Conservation (phyloP, 2,329 filamentous ascomycete species). For the Microthyrium microscopicum region DNA sequence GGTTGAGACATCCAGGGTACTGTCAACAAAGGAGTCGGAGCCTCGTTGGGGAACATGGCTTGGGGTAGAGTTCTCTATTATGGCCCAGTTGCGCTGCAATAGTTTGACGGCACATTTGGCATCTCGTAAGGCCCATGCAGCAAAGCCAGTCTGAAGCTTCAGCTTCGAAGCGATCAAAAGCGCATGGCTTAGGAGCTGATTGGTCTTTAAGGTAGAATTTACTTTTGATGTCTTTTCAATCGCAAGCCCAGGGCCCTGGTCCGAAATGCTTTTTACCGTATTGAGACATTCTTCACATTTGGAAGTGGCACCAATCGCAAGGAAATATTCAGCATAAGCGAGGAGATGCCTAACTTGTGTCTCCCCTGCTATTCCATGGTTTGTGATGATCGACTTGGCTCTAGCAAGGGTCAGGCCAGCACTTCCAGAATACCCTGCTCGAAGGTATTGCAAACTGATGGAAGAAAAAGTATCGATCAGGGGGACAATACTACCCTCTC, state of each 20-base stretch:
- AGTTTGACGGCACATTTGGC: slow-evolving; percentile 31
- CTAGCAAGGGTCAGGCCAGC: slow-evolving; percentile 41
- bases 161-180: not conserved
- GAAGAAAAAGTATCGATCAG: slow-evolving; percentile 26
- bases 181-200: not conserved
- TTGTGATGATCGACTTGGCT: slow-evolving; percentile 34
- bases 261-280: slow-evolving; percentile 16
- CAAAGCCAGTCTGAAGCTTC: slow-evolving; percentile 26
- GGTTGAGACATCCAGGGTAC: slow-evolving; percentile 15
- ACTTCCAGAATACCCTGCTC: slow-evolving; percentile 43
- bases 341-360: slow-evolving; percentile 45
- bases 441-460: slow-evolving; percentile 38
- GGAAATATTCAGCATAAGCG: slow-evolving; percentile 56
- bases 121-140: slow-evolving; percentile 18
- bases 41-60: not conserved
- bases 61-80: slow-evolving; percentile 24
- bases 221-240: not conserved
- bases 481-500: slow-evolving; percentile 19
- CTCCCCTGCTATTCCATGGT: slow-evolving; percentile 23
- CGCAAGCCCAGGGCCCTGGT: slow-evolving; percentile 1
- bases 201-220: not conserved
- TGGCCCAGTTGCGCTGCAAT: slow-evolving; percentile 34
- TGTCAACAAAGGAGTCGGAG: slow-evolving; percentile 12
- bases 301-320: slow-evolving; percentile 47
- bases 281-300: slow-evolving; percentile 31